Percentiles rank a stretch among this genome's conserved stretches.
phyloP scores from a whole-genome alignment of 1,284 basidiomycete genomes.

The Cryptococcus jaspeensis region DNA sequence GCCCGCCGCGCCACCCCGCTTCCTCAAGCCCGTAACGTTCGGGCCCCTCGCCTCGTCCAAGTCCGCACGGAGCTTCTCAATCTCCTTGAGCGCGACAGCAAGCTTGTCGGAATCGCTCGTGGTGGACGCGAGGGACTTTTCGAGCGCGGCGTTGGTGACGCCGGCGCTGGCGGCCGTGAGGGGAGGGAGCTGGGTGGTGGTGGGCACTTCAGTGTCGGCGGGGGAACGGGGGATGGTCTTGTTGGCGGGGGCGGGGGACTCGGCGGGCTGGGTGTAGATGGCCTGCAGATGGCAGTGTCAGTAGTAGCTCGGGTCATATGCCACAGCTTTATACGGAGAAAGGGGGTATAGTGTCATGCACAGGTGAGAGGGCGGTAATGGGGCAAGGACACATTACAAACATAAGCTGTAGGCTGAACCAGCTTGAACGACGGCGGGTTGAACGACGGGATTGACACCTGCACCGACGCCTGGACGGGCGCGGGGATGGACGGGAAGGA shows the following conservation, averaged over 20 bases:
- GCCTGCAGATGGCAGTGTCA: slow-evolving; percentile 22
- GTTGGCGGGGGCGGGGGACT: slow-evolving; percentile 28
- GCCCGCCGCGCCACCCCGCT: slow-evolving; percentile 37
- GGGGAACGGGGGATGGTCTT: slow-evolving; percentile 10
- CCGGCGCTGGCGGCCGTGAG: slow-evolving; percentile 31
- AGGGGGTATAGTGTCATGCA: slow-evolving; percentile 21
- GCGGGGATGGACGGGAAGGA: slow-evolving; percentile 4
- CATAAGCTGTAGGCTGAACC: not conserved
- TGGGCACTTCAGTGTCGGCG: slow-evolving; percentile 1
- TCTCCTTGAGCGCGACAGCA: slow-evolving; percentile 43
- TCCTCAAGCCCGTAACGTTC: slow-evolving; percentile 43
- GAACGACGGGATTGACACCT: too few species aligned
- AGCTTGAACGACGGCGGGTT: not conserved
- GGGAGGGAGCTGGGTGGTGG: slow-evolving; percentile 27
- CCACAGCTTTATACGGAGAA: too few species aligned
- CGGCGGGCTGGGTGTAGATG: slow-evolving; percentile 37
- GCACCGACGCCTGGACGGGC: too few species aligned
- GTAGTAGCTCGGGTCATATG: not conserved
- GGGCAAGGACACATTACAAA: not conserved
- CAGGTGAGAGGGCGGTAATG: slow-evolving; percentile 1
- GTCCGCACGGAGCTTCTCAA: slow-evolving; percentile 44
- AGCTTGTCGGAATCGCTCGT: slow-evolving; percentile 49
- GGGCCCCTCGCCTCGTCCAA: slow-evolving; percentile 38
- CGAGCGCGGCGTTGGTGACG: slow-evolving; percentile 39
- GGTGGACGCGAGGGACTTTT: slow-evolving; percentile 36